Percentiles rank a stretch among this genome's conserved stretches.
These are phyloP conservation scores for Beta corolliflora DNA, from an alignment of 179 eudicot genomes.

Conservation along the genomic window DNA sequence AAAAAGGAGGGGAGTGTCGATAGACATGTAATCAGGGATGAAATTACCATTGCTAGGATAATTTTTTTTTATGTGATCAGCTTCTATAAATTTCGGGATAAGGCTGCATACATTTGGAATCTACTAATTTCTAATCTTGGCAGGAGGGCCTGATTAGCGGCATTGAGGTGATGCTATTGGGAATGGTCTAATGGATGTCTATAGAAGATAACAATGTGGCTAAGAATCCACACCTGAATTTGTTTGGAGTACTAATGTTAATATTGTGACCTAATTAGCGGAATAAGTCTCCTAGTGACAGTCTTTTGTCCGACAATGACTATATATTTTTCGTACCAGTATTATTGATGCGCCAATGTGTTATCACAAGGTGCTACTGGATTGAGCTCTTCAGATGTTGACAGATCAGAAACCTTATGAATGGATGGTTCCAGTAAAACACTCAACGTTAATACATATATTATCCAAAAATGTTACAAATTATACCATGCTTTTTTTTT, in stretches of 20 bases:
- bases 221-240: neutral
- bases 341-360: neutral
- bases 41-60: neutral
- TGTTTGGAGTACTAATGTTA: neutral
- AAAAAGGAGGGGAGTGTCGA: neutral
- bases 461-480: neutral
- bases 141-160: neutral
- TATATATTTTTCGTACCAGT: neutral
- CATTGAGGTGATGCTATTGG: neutral
- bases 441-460: neutral
- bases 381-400: neutral
- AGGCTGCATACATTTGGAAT: neutral
- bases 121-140: neutral
- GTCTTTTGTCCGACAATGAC: neutral
- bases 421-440: neutral
- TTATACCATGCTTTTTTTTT: constrained; percentile 19
- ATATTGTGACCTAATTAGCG: neutral
- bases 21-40: neutral
- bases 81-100: neutral
- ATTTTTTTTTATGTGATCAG: neutral
- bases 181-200: neutral
- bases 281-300: neutral
- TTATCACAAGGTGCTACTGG: neutral
- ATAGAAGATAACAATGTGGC: neutral
- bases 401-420: neutral